These are phyloP conservation scores for Toxoplasma gondii DNA, from an alignment of 169 alveolate species.

Conservation along the genomic window DNA sequence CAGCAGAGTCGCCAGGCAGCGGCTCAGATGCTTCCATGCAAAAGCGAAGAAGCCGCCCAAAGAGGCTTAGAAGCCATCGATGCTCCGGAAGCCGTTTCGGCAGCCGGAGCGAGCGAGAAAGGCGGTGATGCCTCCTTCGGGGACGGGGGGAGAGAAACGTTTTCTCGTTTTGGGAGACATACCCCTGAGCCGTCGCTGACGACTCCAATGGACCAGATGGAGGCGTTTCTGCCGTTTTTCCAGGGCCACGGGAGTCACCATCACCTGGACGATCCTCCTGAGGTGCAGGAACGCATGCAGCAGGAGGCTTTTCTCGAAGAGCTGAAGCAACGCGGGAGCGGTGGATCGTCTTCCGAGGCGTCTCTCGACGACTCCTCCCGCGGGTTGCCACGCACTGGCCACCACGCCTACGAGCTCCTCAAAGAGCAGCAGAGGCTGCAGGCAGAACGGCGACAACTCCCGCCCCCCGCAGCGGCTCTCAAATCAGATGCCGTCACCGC, in stretches of 20 bases:
- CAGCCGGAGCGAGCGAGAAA: not conserved
- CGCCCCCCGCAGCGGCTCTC: not conserved
- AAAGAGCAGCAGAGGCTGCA: not conserved
- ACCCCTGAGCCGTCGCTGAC: not conserved
- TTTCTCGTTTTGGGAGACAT: not conserved
- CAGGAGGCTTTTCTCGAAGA: not conserved
- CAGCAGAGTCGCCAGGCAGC: not conserved
- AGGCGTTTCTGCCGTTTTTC: constrained; percentile 20
- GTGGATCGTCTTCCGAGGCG: not conserved
- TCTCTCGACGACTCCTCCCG: not conserved
- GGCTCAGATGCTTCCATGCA: not conserved
- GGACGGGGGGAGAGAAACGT: constrained; percentile 1
- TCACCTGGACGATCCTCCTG: not conserved
- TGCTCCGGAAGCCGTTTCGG: not conserved
- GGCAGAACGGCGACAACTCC: not conserved
- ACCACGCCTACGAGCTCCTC: not conserved
- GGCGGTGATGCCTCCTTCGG: not conserved
- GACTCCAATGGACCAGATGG: constrained; percentile 39
- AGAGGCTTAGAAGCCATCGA: not conserved
- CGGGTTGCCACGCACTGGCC: not conserved
- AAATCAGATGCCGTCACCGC: not conserved
- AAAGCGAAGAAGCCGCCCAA: not conserved
- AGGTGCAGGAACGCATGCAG: not conserved
- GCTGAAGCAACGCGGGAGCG: not conserved
- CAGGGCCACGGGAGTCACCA: not conserved